Base-by-base conservation (phyloP, 2,329 filamentous ascomycete genomes). In the Fusarium robinianum region DNA sequence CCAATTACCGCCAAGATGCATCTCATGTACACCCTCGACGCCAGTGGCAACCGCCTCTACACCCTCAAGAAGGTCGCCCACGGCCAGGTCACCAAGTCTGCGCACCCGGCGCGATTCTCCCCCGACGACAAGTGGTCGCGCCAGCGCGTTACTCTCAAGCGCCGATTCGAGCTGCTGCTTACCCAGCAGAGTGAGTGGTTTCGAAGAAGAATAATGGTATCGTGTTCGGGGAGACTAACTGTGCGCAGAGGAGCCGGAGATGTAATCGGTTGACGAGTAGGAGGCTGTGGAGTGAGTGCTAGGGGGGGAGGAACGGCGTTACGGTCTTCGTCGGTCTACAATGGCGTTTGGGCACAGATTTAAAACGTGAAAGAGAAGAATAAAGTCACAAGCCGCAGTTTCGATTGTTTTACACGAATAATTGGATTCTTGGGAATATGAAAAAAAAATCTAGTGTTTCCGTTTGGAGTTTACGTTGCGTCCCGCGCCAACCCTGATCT, bases 81-180 rank as follows among this genome's bases (percentile, higher is more conserved):
- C 61, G 87, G 87, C 66, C 83, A 90, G 67, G 89, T 96, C 65
- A 95, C 92, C 70, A 96, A 95, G 79, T 94, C 88, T 40, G 94
- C 94, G 43, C 92, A 97, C 75, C 92, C 94, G 32, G 94, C 94
- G 29, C 82, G 94, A 60, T 99, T 97, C 79, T 96, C 90, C 32
- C 94, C 94, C 54, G 94, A 99, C 74, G 94, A 99, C 79, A 96
- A 96, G 79, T 97, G 95, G 81, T 96, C 90, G 65, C 88, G 90
- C 67, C 92, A 97, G 75, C 84, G 94, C 61, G 90, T 97, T 35
- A 95, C 90, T 14, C 79, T 97, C 64, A 96, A 96, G 85, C 90
- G 88, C 77, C 81, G 94, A 65, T 97, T 95, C 67, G 86, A 86
- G 34, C 79, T 96, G 54, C 82, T 97, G 51, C 75, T 96, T 68